Percentiles rank a stretch among this genome's conserved stretches.
phyloP scores from a whole-genome alignment of 345 rosid species.

The Citrus cavaleriei region DNA sequence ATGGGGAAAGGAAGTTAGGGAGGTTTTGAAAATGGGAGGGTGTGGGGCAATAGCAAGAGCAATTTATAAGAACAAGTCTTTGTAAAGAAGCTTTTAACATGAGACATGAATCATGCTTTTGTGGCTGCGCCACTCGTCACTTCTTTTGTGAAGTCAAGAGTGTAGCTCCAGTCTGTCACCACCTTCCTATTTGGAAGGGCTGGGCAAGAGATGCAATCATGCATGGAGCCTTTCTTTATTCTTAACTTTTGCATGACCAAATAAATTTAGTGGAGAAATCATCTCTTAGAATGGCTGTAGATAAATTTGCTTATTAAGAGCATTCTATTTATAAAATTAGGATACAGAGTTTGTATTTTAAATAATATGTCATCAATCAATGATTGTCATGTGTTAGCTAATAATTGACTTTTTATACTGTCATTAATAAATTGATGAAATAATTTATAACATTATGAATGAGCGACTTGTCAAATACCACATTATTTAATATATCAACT shows the following conservation, averaged over 20 bases:
- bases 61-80: background rate
- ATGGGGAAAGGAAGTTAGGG: background rate
- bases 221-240: background rate
- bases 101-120: conserved; percentile 11
- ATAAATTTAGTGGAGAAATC: background rate
- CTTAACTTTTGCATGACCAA: background rate
- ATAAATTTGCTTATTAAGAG: no score
- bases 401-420: no score
- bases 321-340: no score
- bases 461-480: accelerated
- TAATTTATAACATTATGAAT: no score
- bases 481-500: no score
- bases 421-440: no score
- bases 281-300: background rate
- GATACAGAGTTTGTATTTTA: no score
- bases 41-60: conserved; percentile 19
- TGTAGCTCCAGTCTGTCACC: background rate
- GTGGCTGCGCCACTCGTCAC: background rate
- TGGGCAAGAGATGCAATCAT: background rate
- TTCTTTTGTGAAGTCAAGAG: background rate
- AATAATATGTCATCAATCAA: no score
- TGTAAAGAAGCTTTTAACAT: background rate
- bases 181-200: background rate
- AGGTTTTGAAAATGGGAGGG: conserved; percentile 17
- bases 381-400: no score